Conservation (phyloP, 495 filamentous ascomycete genomes). For the Aspergillus carlsbadensis region DNA sequence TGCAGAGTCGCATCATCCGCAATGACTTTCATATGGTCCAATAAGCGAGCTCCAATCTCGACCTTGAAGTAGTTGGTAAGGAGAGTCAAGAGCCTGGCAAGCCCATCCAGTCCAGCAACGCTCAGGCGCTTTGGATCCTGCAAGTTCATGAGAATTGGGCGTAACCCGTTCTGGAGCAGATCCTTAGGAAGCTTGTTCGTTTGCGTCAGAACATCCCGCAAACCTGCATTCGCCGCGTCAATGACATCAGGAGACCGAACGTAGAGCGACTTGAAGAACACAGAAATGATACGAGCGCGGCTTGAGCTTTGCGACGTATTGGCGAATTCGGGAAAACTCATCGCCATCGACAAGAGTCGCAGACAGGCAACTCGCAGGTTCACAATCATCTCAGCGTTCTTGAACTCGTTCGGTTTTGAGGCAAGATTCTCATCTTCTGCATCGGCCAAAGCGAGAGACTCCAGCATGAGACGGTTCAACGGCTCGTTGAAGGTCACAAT, state of each 20-base stretch:
- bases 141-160: conserved; percentile 91
- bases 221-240: conserved; percentile 84
- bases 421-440: conserved; percentile 87
- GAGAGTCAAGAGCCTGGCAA: conserved; percentile 82
- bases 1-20: conserved; percentile 78
- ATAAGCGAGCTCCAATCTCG: conserved; percentile 85
- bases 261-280: conserved; percentile 97
- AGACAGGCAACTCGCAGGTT: conserved; percentile 93
- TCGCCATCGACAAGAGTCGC: conserved; percentile 85
- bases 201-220: conserved; percentile 79
- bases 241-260: conserved; percentile 88
- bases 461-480: conserved; percentile 84
- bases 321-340: conserved; percentile 85
- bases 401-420: conserved; percentile 81
- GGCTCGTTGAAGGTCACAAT: conserved; percentile 89
- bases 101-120: conserved; percentile 84
- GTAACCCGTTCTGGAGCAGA: conserved; percentile 86
- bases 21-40: conserved; percentile 91
- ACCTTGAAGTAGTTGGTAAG: conserved; percentile 99
- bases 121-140: conserved; percentile 91
- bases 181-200: conserved; percentile 95
- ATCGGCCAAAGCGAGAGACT: conserved; percentile 89
- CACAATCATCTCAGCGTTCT: conserved; percentile 86
- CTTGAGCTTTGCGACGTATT: conserved; percentile 68
- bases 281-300: conserved; percentile 79